These are phyloP conservation scores for Jackrogersella multiformis DNA, from an alignment of 495 filamentous ascomycete species.

Conservation along the genomic window DNA sequence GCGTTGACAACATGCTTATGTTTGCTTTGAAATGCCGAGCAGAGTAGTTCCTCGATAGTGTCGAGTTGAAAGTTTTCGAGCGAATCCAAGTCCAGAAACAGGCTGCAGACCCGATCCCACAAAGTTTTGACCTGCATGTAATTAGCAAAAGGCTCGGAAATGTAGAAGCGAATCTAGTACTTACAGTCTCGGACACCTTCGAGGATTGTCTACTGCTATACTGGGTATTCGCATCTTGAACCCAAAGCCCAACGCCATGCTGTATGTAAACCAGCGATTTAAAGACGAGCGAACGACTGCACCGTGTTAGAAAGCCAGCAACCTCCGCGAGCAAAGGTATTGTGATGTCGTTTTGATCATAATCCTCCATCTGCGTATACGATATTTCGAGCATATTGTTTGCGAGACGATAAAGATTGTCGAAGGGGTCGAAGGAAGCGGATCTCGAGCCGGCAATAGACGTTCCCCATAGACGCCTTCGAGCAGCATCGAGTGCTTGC, in stretches of 20 bases:
- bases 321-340: slow-evolving; percentile 48
- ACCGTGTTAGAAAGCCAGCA: slow-evolving; percentile 49
- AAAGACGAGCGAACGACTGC: slow-evolving; percentile 49
- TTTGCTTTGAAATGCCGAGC: slow-evolving; percentile 54
- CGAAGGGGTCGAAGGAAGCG: slow-evolving; percentile 65
- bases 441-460: slow-evolving; percentile 52
- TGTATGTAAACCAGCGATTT: slow-evolving; percentile 64
- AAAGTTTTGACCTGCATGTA: slow-evolving; percentile 47
- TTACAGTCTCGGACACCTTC: slow-evolving; percentile 48
- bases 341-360: slow-evolving; percentile 37
- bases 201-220: slow-evolving; percentile 47
- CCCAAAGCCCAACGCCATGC: slow-evolving; percentile 66
- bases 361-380: slow-evolving; percentile 51
- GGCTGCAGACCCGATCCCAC: slow-evolving; percentile 53
- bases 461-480: slow-evolving; percentile 68
- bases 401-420: slow-evolving; percentile 66
- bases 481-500: slow-evolving; percentile 66
- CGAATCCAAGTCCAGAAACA: slow-evolving; percentile 43
- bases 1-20: slow-evolving; percentile 55
- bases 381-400: slow-evolving; percentile 53
- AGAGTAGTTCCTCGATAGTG: slow-evolving; percentile 51
- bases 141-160: slow-evolving; percentile 31
- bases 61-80: slow-evolving; percentile 51
- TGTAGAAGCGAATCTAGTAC: slow-evolving; percentile 23
- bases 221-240: slow-evolving; percentile 61